A percentile compares a stretch with the other conserved stretches of the same genome.
phyloP scores from a whole-genome alignment of 2,329 filamentous ascomycete genomes.

The Dactylella cylindrospora region DNA sequence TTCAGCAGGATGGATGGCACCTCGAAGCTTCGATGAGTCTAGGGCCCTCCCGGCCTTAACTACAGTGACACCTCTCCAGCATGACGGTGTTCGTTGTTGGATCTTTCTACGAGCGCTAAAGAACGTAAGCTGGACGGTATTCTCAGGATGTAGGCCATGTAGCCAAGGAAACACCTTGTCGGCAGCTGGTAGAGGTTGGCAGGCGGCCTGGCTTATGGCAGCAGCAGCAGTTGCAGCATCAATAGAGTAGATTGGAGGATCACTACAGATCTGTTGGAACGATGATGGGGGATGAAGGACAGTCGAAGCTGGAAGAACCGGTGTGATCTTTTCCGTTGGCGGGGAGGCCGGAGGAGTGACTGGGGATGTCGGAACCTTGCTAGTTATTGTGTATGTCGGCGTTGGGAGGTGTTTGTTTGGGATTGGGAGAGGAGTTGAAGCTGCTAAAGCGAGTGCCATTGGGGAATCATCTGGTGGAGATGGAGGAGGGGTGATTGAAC shows the following conservation, averaged over 20 bases:
- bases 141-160: constrained; percentile 85
- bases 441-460: constrained; percentile 45
- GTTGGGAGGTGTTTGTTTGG: constrained; percentile 50
- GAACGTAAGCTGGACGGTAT: constrained; percentile 85
- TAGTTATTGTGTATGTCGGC: constrained; percentile 46
- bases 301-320: constrained; percentile 64
- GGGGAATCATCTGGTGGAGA: constrained; percentile 44
- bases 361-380: constrained; percentile 50
- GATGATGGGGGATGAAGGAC: constrained; percentile 69
- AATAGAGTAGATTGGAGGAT: constrained; percentile 70
- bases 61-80: constrained; percentile 76
- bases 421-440: constrained; percentile 47
- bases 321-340: constrained; percentile 52
- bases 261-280: constrained; percentile 61
- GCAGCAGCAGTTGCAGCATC: constrained; percentile 67
- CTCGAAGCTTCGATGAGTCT: constrained; percentile 73
- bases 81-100: constrained; percentile 70
- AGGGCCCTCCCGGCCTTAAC: constrained; percentile 88
- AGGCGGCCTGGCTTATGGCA: constrained; percentile 73
- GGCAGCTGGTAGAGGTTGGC: constrained; percentile 79
- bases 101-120: constrained; percentile 75
- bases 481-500: constrained; percentile 54
- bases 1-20: constrained; percentile 79
- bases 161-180: constrained; percentile 93
- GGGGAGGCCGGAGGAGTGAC: constrained; percentile 69